Evolutionary conservation across 192 early-diverging fungal species (phyloP).

Genomic region (Linnemannia hyalina): DNA sequence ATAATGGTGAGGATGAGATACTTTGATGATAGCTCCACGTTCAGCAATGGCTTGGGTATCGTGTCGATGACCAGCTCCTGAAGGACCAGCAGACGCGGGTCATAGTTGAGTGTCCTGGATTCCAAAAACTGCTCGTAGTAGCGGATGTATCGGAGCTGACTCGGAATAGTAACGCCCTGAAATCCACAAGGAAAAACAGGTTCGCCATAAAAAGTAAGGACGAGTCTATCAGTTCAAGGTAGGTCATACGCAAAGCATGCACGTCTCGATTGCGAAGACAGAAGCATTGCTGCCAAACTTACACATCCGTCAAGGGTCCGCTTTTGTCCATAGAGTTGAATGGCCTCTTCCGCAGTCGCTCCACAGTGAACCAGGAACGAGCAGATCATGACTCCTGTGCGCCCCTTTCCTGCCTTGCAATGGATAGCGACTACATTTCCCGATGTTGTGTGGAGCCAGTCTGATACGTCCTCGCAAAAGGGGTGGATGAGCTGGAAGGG

Average conservation of each 20-base stretch:
- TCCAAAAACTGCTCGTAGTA: slow-evolving; percentile 63
- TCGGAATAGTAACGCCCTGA: slow-evolving; percentile 70
- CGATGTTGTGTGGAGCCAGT: slow-evolving; percentile 56
- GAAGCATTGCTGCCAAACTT: not conserved
- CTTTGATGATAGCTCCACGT: slow-evolving; percentile 30
- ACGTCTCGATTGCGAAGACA: not conserved
- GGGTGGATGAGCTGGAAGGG: slow-evolving; percentile 60
- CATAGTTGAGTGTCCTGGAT: slow-evolving; percentile 25
- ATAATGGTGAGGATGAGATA: slow-evolving; percentile 49
- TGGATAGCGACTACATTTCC: slow-evolving; percentile 69
- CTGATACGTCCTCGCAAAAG: slow-evolving; percentile 65
- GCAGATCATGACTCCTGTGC: slow-evolving; percentile 71
- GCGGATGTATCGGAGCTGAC: slow-evolving; percentile 66
- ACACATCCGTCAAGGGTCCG: slow-evolving; percentile 63
- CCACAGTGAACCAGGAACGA: slow-evolving; percentile 60
- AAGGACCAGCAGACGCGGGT: slow-evolving; percentile 30
- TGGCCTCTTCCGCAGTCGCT: slow-evolving; percentile 55
- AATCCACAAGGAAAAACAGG: not conserved
- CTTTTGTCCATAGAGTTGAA: slow-evolving; percentile 60
- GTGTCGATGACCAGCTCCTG: slow-evolving; percentile 46
- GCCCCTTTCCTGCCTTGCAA: slow-evolving; percentile 77
- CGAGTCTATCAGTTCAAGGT: no score
- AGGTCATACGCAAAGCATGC: no score
- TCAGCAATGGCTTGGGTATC: slow-evolving; percentile 38
- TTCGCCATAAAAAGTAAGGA: no score